Base-by-base conservation (phyloP, 176 grass and related monocot species). In the Urochloa ruziziensis region DNA sequence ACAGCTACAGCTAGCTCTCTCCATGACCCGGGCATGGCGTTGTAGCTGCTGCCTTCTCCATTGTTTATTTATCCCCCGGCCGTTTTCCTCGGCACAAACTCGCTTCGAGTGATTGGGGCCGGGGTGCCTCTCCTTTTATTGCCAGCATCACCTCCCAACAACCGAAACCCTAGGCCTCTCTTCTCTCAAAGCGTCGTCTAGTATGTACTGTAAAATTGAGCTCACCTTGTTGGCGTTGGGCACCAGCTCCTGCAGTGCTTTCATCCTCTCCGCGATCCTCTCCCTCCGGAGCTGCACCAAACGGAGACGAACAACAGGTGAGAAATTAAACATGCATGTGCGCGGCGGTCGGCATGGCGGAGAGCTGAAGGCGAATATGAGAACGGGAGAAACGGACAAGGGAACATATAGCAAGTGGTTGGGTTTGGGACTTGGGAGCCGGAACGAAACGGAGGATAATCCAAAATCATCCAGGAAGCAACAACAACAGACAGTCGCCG, bases 201-300 rank as follows among this genome's bases (percentile, higher is more conserved):
- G 13, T 8, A 40, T 18, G 18, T 30, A n/a, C n/a, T n/a, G n/a
- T n/a, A n/a, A n/a, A n/a, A 10, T 25, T 28, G 44, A 59, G n/a
- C 96, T 95, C 95, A 98, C 96, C 96, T 98, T 98, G 80, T 98
- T 98, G 61, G 96, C 89, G 83, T 95, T 98, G 23, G 93, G 89
- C 21, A 94, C 96, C 76, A 98, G 54, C 46, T 98, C 96, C 67
- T 98, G 96, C 14, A 98, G 87, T 17, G 96, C 93, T 80, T 92
- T 98, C 96, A 98, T 98, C 89, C 96, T 85, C 82, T 98, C 96
- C 23, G 96, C 96, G 66, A 98, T 98, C 90, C 93, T 93, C 85
- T 98, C 96, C 44, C 96, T 88, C 8, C 96, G 93, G 76, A 98
- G 96, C 96, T 98, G 93, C 80, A 10, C 83, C 59, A 13, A 85